Evolutionary conservation across 345 rosid species (phyloP).

Genomic region (Trapa incisa): DNA sequence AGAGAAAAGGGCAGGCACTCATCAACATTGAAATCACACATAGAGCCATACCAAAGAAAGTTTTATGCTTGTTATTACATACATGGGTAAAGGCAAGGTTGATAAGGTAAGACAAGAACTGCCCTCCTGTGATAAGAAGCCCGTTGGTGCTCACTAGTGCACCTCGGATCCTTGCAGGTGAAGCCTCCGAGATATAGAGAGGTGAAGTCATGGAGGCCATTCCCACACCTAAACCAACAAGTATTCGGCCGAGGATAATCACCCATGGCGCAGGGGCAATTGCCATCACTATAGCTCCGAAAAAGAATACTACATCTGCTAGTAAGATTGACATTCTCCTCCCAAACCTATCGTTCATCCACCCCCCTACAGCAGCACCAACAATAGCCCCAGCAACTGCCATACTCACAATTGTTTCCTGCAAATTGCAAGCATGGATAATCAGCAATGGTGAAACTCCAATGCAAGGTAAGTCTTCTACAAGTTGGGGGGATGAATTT

Average conservation of each 20-base stretch:
- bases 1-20: not conserved
- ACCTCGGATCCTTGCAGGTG: constrained; percentile 78
- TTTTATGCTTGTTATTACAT: not conserved
- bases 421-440: constrained; percentile 1
- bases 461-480: no score
- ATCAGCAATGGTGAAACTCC: no score
- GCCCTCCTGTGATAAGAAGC: constrained; percentile 82
- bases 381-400: constrained; percentile 78
- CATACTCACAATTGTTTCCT: constrained; percentile 93
- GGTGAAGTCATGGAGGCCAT: constrained; percentile 96
- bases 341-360: constrained; percentile 62
- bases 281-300: constrained; percentile 77
- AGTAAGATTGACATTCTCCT: constrained; percentile 40
- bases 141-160: constrained; percentile 82
- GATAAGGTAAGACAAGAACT: constrained; percentile 75
- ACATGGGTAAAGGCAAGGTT: constrained; percentile 74
- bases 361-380: constrained; percentile 80
- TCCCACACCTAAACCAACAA: constrained; percentile 83
- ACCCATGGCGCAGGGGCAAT: constrained; percentile 36
- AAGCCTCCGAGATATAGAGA: constrained; percentile 81
- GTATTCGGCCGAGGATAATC: constrained; percentile 55
- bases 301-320: constrained; percentile 63
- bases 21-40: no score
- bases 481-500: no score
- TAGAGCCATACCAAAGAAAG: not conserved